These are phyloP conservation scores for Paramecium sexaurelia DNA, from an alignment of 73 alveolate species.

Conservation along the genomic window DNA sequence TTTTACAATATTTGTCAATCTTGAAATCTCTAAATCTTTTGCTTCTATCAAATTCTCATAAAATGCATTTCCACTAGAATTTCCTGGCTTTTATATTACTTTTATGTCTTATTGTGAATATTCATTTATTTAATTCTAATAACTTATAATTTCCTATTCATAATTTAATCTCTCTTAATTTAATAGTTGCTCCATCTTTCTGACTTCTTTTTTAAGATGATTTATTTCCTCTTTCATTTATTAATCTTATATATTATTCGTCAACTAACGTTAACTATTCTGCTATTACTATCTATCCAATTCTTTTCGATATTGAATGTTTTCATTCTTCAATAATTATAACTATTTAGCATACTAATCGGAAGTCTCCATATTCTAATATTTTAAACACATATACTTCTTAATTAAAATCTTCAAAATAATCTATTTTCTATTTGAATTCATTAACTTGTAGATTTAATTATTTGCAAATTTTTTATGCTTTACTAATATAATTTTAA, in stretches of 20 bases:
- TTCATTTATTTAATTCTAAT: background rate
- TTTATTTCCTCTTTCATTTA: background rate
- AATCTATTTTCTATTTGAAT: background rate
- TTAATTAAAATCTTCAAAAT: slow-evolving; percentile 5
- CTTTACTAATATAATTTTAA: background rate
- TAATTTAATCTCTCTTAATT: background rate
- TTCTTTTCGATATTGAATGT: background rate
- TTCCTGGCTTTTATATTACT: background rate
- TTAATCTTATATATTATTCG: slow-evolving; percentile 1
- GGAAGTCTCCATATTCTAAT: background rate
- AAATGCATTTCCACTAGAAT: slow-evolving; percentile 36
- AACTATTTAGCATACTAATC: background rate
- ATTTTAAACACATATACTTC: background rate
- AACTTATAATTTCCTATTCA: slow-evolving; percentile 2
- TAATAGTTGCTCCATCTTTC: slow-evolving; percentile 34
- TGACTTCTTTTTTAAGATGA: slow-evolving; percentile 4
- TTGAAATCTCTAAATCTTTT: slow-evolving; percentile 33
- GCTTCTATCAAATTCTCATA: slow-evolving; percentile 50
- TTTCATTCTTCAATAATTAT: background rate
- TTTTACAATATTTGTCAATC: slow-evolving; percentile 25
- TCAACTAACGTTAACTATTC: background rate
- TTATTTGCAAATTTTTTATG: background rate
- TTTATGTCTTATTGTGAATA: background rate
- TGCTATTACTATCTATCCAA: background rate
- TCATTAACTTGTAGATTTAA: background rate